Base-by-base conservation (phyloP, 106 monocot genomes). In the Allium sativum region DNA sequence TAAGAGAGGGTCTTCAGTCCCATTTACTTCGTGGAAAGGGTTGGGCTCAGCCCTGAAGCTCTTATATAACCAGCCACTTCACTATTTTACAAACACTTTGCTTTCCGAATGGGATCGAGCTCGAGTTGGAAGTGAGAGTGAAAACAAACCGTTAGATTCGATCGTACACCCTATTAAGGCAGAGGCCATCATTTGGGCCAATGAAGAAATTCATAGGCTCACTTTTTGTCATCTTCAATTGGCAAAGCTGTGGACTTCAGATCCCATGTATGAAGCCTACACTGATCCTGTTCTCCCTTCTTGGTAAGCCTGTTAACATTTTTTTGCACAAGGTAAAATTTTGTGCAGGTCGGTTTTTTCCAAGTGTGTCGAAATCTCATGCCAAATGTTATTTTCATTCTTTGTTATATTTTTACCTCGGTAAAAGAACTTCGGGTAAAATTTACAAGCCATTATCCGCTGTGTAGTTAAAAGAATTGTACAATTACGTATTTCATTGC, bases 11-110 rank as follows among this genome's bases (percentile, higher is more conserved):
- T 95, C 94, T 12, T 65, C 79, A 10, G 66, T 94, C 46, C 81
- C 86, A 12, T 90, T 76, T 71, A 81, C 65, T 61, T 77, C 94
- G 7, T 90, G 94, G 94, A 76, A 81, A 42, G 94, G 78, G 47
- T 54, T 94, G 65, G 81, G 59, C 16, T 53, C 50, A 55, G 86
- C 89, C 0, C 20, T 94, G 76, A 94, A 94, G 73, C 76, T 73
- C 47, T 62, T 89, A 17, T 83, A 94, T 43, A 11, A 47, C 45
- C 89, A 94, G 65, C 94, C 89, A 40, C 68, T 89, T 9, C 94
- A 94, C 54, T 94, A 86, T 47, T 77, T 94, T 8, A 86, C 94
- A 8, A 94, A 94, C 57, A 59, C 69, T 50, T 69, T 84, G 16
- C 67, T 93, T 41, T 70, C 67, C 55, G 68, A 82, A 55, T 86